These are phyloP conservation scores for Fusarium annulatum DNA, from an alignment of 2,329 filamentous ascomycete genomes.

Conservation along the genomic window DNA sequence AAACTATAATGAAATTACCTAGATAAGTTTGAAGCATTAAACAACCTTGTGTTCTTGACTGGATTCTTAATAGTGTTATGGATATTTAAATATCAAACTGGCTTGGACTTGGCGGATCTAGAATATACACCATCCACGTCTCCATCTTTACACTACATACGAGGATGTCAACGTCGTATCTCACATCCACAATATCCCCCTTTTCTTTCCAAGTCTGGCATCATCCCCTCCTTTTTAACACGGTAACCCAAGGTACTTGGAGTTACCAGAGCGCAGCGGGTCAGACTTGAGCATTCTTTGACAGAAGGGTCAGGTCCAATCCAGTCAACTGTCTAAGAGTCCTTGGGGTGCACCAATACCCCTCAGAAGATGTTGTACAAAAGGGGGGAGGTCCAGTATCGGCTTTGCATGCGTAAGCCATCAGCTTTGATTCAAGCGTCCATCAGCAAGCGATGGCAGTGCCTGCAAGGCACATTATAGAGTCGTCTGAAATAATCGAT, in stretches of 20 bases:
- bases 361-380: background rate
- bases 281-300: constrained; percentile 1
- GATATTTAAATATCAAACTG: background rate
- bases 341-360: background rate
- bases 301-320: background rate
- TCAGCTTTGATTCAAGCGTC: background rate
- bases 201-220: background rate
- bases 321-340: background rate
- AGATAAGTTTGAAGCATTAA: background rate
- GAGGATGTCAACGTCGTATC: background rate
- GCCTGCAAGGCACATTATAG: background rate
- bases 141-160: background rate
- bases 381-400: background rate
- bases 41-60: background rate
- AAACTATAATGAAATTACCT: background rate
- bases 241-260: constrained; percentile 4
- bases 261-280: constrained; percentile 14
- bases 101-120: background rate
- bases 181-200: background rate
- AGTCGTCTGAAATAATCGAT: background rate
- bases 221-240: background rate
- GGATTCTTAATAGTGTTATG: background rate
- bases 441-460: background rate
- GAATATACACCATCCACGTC: background rate
- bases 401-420: background rate